Base-by-base conservation (phyloP, 306 rosid species). In the Alnus glutinosa region DNA sequence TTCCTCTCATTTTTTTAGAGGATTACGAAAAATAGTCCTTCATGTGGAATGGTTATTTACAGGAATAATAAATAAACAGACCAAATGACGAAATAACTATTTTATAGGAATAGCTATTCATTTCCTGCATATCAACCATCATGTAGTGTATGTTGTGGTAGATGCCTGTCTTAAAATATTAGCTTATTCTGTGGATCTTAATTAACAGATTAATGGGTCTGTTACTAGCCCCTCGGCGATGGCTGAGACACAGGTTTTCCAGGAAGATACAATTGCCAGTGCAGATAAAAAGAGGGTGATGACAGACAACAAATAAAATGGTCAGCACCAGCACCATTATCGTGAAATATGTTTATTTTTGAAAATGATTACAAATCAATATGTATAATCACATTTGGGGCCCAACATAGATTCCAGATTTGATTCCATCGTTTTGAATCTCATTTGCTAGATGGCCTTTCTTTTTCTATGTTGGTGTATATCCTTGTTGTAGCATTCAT, bases 191-290 rank as follows among this genome's bases (percentile, higher is more conserved):
- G 68, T 82, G 82, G 66, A 64, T 74, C 50, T 55, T 72, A 16
- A 83, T 61, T 75, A 68, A 74, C 89, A 88, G 96, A 86, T 71
- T 71, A 79, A 77, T 49, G 88, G 80, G 79, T 74, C 92, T 66
- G 77, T 79, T 75, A 79, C 81, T 78, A 86, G 84, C 73, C 75
- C 78, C 50, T 78, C 84, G 34, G 81, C 57, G 61, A 82, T 73
- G 82, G 79, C 85, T 23, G 92, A 92, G 82, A 85, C 83, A 12
- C 88, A 83, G 79, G 79, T 77, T 59, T 87, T 77, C 73, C 86
- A 49, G 77, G 89, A 89, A 69, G 92, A 87, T 79, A 85, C 81
- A 37, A 70, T 78, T 48, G 59, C 75, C 19, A 78, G 74, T 61
- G 78, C 78, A 32, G 87, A 81, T 66, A 71, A 82, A 66, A 77